phyloP scores from a whole-genome alignment of 2,329 filamentous ascomycete species.

The Eurotiales sp. region DNA sequence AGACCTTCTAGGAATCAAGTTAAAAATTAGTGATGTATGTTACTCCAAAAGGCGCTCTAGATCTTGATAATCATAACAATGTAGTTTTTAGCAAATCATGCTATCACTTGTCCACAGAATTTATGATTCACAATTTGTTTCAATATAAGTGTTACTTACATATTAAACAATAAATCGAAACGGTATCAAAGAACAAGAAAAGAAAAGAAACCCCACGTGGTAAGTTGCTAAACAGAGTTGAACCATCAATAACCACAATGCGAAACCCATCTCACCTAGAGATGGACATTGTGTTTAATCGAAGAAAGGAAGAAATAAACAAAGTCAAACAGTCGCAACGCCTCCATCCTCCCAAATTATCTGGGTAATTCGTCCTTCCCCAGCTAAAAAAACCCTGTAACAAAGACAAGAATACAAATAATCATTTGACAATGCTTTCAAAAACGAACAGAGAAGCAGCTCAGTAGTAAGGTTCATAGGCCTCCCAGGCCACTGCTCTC shows the following conservation, averaged over 20 bases:
- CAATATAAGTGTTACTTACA: neutral
- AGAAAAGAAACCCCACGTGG: neutral
- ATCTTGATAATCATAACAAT: too few species aligned
- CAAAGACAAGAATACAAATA: neutral
- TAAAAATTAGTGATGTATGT: too few species aligned
- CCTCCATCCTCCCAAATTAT: neutral
- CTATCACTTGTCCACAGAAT: too few species aligned
- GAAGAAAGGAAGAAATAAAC: neutral
- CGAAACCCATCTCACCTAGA: neutral
- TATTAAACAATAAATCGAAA: neutral
- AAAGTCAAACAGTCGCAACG: neutral
- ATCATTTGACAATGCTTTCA: neutral
- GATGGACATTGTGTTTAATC: neutral
- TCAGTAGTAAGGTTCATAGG: constrained; percentile 10
- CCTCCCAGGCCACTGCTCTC: constrained; percentile 16
- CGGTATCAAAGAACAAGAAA: neutral
- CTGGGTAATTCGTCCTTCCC: neutral
- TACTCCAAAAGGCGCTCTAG: too few species aligned
- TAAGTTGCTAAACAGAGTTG: too few species aligned
- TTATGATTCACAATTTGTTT: neutral
- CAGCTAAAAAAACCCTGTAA: neutral
- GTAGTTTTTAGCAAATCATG: too few species aligned
- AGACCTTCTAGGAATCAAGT: too few species aligned
- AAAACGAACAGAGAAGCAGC: constrained; percentile 10
- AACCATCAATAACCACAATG: too few species aligned